Evolutionary conservation across 306 rosid genomes (phyloP), one percentile per base, ranked within the genome.

Genomic region (Arachis stenosperma): DNA sequence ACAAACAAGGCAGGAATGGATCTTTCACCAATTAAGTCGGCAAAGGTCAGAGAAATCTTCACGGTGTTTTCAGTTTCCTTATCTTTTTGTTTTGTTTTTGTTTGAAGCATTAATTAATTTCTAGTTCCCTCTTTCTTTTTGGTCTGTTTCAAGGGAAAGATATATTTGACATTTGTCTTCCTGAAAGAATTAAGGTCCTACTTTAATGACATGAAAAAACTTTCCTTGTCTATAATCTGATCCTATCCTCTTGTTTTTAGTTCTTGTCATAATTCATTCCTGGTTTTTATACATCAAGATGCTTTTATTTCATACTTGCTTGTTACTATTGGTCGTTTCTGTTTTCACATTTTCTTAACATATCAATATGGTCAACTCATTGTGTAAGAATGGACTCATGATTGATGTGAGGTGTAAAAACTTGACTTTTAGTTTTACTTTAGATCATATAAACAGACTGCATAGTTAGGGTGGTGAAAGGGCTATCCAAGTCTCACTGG

Each of bases 21-120:
- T 74, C 73, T 61, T 44, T 17, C 51, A 40, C 73, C 70, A 66
- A 53, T 74, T 75, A 70, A 75, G 63, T 39, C 61, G 72, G 84
- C 69, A 11, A 75, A 82, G 86, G 89, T 85, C 82, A 79, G 84
- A 65, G 58, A 78, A 70, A 78, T 54, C 67, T 41, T 75, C 70
- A 54, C 14, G 52, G 8, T 42, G 43, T 52, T 61, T 40, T 59
- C 33, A 41, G 41, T 69, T 66, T 43, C 46, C 15, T 67, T 13
- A 65, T 65, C 61, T 9, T 22, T 75, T 66, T 33, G 37, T 33
- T 33, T 33, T 33, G 37, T 33, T 57, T 46, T 39, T 57, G 48
- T 61, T 55, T 43, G 41, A 48, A 54, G 60, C 22, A 39, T 72
- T 59, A 42, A 3, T 47, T 47, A 43, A 36, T 65, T 10, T 40